These are phyloP conservation scores for Naganishia vishniacii DNA, from an alignment of 768 basidiomycete species.

Conservation along the genomic window DNA sequence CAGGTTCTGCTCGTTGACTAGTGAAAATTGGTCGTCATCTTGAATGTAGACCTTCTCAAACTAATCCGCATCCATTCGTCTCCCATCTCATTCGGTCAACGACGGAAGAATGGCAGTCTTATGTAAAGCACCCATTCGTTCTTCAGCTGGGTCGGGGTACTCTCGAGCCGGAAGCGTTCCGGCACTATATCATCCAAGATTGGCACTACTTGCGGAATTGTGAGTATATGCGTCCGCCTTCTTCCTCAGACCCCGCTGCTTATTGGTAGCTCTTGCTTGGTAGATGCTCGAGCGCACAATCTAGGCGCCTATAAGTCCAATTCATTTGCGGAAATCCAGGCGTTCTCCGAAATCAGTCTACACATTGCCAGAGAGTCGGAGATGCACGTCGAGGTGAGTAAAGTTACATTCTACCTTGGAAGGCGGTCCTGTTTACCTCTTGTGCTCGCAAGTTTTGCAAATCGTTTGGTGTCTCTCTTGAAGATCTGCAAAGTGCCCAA, in stretches of 20 bases:
- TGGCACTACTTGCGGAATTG: constrained; percentile 50
- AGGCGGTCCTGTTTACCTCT: background rate
- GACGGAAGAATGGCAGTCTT: constrained; percentile 48
- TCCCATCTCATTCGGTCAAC: constrained; percentile 58
- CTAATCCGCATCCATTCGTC: constrained; percentile 66
- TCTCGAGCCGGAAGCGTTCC: constrained; percentile 61
- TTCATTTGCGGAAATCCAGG: constrained; percentile 59
- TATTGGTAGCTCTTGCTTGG: background rate
- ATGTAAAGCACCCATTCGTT: constrained; percentile 77
- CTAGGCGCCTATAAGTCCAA: constrained; percentile 73
- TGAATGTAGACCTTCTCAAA: constrained; percentile 54
- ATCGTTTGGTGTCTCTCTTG: constrained; percentile 61
- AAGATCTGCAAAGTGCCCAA: constrained; percentile 59
- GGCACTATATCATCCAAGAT: constrained; percentile 69
- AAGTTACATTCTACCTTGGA: background rate
- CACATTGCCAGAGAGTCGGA: constrained; percentile 63
- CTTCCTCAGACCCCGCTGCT: background rate
- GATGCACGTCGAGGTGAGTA: constrained; percentile 58
- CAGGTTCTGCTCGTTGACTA: no score
- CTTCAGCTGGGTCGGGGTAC: constrained; percentile 67
- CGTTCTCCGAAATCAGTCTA: constrained; percentile 61
- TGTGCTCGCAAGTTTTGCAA: constrained; percentile 56
- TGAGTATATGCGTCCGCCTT: constrained; percentile 45
- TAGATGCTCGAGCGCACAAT: constrained; percentile 52
- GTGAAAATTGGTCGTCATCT: no score